phyloP scores from a whole-genome alignment of 1,284 basidiomycete genomes.

The Flammula alnicola region DNA sequence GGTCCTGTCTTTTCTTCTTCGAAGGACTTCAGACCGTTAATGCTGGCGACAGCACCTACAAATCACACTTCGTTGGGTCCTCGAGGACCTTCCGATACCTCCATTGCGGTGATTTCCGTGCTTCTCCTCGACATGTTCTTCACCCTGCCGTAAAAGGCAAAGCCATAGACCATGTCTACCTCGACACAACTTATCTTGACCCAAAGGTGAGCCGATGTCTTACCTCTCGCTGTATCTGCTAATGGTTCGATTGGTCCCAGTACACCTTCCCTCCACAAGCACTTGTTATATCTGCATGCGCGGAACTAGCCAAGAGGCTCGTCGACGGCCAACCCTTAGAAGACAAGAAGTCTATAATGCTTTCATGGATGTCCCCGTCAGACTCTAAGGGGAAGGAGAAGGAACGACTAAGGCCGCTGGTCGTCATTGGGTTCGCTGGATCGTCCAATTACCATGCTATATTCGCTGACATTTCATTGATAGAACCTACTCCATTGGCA shows the following conservation, averaged over 20 bases:
- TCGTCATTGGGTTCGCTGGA: slow-evolving; percentile 84
- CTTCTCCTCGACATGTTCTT: slow-evolving; percentile 81
- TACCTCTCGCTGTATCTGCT: background rate
- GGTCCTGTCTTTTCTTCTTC: slow-evolving; percentile 92
- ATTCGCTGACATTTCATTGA: slow-evolving; percentile 6
- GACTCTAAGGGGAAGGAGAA: slow-evolving; percentile 36
- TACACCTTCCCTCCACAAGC: slow-evolving; percentile 97
- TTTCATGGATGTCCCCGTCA: slow-evolving; percentile 36
- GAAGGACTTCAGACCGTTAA: slow-evolving; percentile 89
- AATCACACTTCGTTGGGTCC: slow-evolving; percentile 73
- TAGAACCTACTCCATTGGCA: slow-evolving; percentile 96
- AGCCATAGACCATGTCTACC: slow-evolving; percentile 85
- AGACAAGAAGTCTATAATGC: slow-evolving; percentile 42
- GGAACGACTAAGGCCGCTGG: slow-evolving; percentile 49
- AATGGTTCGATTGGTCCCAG: slow-evolving; percentile 37
- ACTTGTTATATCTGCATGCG: slow-evolving; percentile 91
- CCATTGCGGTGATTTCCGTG: slow-evolving; percentile 95
- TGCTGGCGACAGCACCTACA: slow-evolving; percentile 82
- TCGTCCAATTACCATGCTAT: background rate
- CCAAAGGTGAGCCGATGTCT: slow-evolving; percentile 61
- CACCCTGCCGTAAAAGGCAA: slow-evolving; percentile 85
- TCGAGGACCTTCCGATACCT: slow-evolving; percentile 82
- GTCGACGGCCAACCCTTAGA: slow-evolving; percentile 45
- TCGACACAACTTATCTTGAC: slow-evolving; percentile 97
- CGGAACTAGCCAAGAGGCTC: slow-evolving; percentile 74